Evolutionary conservation across 176 grass and related monocot species (phyloP), one percentile per base, ranked within the genome.

Genomic region (Raddia guianensis): DNA sequence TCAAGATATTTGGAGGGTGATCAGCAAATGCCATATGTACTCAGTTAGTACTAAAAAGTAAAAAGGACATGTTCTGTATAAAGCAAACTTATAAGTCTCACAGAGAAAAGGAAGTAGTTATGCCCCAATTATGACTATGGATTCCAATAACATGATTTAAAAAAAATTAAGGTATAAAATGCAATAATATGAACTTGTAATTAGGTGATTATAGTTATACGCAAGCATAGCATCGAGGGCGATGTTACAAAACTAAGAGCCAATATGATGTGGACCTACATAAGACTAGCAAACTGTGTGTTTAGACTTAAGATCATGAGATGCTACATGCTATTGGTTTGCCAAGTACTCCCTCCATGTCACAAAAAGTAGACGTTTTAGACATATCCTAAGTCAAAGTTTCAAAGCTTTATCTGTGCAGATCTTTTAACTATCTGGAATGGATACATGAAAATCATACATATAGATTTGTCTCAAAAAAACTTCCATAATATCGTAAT

Each of bases 11-110:
- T 59, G 56, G 56, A 21, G 20, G 55, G n/a, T 58, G 8, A 18
- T 9, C 56, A 59, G 20, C n/a, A 59, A 59, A 59, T n/a, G 19
- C 56, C 56, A 21, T 20, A 59, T 6, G 9, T 45, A 65, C 45
- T 49, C 58, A 77, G 32, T 64, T 10, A 64, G 12, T 49, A 68
- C 10, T 27, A 68, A 55, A 79, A 79, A 15, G 14, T 27, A 68
- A 55, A 79, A 79, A 15, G 14, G 15, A 8, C 12, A 33, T 34
- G 11, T 7, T 46, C 4, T 12, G 8, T 63, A 33, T 46, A 51
- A 7, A 68, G 15, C 37, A 68, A 56, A 56, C 21, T 49, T 53
- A 16, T 10, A 53, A 16, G 72, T 37, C 49, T 56, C 21, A 37
- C 5, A 12, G 42, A 60, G 43, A 70, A 18, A 70, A 60, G 66